Percentiles rank a stretch among this genome's conserved stretches.
Evolutionary conservation across 768 basidiomycete species (phyloP).

Genomic region (Kwoniella heveanensis): DNA sequence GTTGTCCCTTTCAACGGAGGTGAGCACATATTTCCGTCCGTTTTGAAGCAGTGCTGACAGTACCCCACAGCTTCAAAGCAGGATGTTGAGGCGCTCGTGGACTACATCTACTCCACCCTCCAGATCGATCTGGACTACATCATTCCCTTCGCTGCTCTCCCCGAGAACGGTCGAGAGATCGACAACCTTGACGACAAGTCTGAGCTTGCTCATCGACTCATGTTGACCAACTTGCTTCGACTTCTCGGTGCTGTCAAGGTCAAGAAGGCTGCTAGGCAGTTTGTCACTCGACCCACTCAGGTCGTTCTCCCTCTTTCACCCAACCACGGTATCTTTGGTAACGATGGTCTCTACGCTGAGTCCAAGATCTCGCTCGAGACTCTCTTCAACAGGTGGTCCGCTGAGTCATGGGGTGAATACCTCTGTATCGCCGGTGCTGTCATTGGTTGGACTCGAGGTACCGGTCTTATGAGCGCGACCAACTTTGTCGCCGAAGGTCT

Average conservation of each 20-base stretch:
- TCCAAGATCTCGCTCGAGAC: conserved; percentile 98
- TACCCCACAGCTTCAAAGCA: conserved; percentile 76
- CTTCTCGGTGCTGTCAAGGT: conserved; percentile 95
- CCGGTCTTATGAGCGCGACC: conserved; percentile 92
- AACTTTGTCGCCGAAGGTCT: conserved; percentile 93
- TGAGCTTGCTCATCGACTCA: conserved; percentile 96
- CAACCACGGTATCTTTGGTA: conserved; percentile 96
- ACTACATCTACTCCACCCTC: conserved; percentile 94
- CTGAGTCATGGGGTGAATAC: conserved; percentile 99
- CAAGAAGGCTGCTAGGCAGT: conserved; percentile 95
- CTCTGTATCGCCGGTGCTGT: conserved; percentile 96
- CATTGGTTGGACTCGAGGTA: conserved; percentile 98
- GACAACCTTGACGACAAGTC: conserved; percentile 96
- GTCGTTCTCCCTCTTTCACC: conserved; percentile 97
- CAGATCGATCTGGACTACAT: conserved; percentile 98
- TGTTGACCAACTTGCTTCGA: conserved; percentile 95
- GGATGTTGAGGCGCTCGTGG: conserved; percentile 95
- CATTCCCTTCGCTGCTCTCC: conserved; percentile 95
- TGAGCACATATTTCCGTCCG: conserved; percentile 7
- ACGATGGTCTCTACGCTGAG: conserved; percentile 96
- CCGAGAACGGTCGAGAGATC: conserved; percentile 98
- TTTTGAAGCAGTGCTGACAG: conserved; percentile 5
- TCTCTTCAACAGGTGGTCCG: conserved; percentile 95
- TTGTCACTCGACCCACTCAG: conserved; percentile 97
- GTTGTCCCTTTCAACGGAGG: conserved; percentile 97